These are phyloP conservation scores for Sporothrix protearum DNA, from an alignment of 2,329 filamentous ascomycete species.

Conservation along the genomic window DNA sequence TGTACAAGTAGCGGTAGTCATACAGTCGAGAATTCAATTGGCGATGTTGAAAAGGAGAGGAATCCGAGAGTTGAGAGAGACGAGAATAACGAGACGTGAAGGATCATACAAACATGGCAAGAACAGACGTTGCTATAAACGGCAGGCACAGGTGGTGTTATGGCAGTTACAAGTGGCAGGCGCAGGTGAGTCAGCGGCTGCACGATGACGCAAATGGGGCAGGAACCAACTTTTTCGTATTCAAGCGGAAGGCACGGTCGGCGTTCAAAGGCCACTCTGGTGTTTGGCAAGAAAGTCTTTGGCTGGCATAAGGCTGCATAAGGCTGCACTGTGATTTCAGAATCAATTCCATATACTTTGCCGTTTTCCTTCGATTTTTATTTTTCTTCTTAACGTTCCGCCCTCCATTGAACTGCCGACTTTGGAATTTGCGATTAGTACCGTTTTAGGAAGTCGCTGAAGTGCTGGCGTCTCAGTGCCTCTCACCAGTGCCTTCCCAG, in stretches of 20 bases:
- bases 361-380: too few relatives aligned
- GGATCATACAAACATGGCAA: not conserved
- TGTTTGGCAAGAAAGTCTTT: not conserved
- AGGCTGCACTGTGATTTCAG: not conserved
- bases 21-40: not conserved
- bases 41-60: not conserved
- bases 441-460: constrained; percentile 8
- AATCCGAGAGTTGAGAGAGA: not conserved
- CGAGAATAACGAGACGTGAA: too few relatives aligned
- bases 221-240: not conserved
- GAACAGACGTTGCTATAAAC: not conserved
- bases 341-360: not conserved
- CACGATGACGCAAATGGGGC: constrained; percentile 10
- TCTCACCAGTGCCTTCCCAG: not conserved
- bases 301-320: not conserved
- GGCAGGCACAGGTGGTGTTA: not conserved
- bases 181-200: constrained; percentile 6
- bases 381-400: not conserved
- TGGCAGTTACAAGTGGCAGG: not conserved
- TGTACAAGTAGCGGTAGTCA: not conserved
- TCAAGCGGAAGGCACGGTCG: not conserved
- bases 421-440: not conserved
- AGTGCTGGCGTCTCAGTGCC: not conserved
- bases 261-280: not conserved
- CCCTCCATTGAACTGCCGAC: not conserved